phyloP scores from a whole-genome alignment of 2,329 filamentous ascomycete genomes.

The Colletotrichum lini region DNA sequence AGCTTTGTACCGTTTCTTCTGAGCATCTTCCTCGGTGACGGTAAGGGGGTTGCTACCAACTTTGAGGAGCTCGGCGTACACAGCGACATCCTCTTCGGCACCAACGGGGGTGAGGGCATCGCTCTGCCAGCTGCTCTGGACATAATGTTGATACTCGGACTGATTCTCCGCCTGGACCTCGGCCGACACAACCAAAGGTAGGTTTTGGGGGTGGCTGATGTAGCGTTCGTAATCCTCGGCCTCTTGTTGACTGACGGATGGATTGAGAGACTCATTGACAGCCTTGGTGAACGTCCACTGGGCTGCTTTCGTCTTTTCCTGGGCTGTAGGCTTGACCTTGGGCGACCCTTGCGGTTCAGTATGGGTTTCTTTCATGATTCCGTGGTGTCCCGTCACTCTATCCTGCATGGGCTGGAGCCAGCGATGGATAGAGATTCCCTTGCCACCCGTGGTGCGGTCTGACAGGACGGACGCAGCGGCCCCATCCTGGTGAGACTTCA shows the following conservation, averaged over 20 bases:
- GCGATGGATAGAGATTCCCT: slow-evolving; percentile 69
- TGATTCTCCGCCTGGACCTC: slow-evolving; percentile 74
- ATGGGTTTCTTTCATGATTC: slow-evolving; percentile 71
- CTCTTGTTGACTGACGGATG: slow-evolving; percentile 82
- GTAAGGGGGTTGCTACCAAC: slow-evolving; percentile 88
- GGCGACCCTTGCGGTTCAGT: slow-evolving; percentile 44
- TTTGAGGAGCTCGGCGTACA: slow-evolving; percentile 83
- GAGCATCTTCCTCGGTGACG: slow-evolving; percentile 86
- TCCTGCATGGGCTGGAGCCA: slow-evolving; percentile 68
- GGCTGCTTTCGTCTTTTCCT: slow-evolving; percentile 85
- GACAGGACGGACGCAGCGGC: slow-evolving; percentile 29
- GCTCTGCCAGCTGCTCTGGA: slow-evolving; percentile 77
- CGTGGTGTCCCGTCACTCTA: slow-evolving; percentile 50
- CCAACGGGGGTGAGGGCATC: slow-evolving; percentile 64
- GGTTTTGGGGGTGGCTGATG: slow-evolving; percentile 88
- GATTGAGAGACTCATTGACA: slow-evolving; percentile 87
- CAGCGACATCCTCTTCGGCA: slow-evolving; percentile 76
- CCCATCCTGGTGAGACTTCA: slow-evolving; percentile 50
- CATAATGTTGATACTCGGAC: slow-evolving; percentile 84
- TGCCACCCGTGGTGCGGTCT: slow-evolving; percentile 34
- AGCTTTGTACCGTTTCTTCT: slow-evolving; percentile 96
- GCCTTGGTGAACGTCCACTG: slow-evolving; percentile 93
- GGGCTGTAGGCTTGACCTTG: slow-evolving; percentile 69
- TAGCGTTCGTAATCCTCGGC: slow-evolving; percentile 90
- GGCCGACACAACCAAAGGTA: slow-evolving; percentile 84